phyloP scores from a whole-genome alignment of 2,329 filamentous ascomycete species.

The Tolypocladium ophioglossoides region DNA sequence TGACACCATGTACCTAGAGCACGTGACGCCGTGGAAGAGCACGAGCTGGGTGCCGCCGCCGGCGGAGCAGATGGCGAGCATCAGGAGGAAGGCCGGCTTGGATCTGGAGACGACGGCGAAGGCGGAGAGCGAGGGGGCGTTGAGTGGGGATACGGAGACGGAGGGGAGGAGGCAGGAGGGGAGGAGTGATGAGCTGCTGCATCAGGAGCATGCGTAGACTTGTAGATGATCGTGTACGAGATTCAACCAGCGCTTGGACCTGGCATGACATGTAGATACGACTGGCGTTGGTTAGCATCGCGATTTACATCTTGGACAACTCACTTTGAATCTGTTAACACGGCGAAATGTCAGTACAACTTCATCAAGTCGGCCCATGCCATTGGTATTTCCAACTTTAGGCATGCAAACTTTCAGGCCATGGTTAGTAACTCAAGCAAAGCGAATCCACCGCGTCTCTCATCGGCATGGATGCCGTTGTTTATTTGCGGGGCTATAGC shows the following conservation, averaged over 20 bases:
- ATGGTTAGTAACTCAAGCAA: no score
- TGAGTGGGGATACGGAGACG: not conserved
- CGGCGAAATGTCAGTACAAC: no score
- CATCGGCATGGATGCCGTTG: no score
- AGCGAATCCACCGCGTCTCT: no score
- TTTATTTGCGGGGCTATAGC: no score
- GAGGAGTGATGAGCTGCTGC: not conserved
- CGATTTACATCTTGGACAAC: no score
- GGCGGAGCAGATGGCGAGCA: constrained; percentile 31
- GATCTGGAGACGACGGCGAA: constrained; percentile 19
- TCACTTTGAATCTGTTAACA: no score
- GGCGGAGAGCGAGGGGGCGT: not conserved
- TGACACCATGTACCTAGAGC: constrained; percentile 64
- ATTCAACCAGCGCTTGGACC: not conserved
- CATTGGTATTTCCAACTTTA: no score
- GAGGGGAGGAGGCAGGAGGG: not conserved
- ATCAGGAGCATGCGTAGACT: constrained; percentile 4
- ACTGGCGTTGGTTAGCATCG: not conserved
- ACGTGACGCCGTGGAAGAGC: constrained; percentile 53
- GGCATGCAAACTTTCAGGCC: no score
- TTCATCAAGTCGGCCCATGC: no score
- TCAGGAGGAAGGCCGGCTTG: constrained; percentile 29
- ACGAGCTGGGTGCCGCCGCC: constrained; percentile 38
- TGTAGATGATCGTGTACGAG: not conserved
- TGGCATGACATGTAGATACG: not conserved